Conservation (phyloP, 345 rosid genomes). For the Pistacia vera region DNA sequence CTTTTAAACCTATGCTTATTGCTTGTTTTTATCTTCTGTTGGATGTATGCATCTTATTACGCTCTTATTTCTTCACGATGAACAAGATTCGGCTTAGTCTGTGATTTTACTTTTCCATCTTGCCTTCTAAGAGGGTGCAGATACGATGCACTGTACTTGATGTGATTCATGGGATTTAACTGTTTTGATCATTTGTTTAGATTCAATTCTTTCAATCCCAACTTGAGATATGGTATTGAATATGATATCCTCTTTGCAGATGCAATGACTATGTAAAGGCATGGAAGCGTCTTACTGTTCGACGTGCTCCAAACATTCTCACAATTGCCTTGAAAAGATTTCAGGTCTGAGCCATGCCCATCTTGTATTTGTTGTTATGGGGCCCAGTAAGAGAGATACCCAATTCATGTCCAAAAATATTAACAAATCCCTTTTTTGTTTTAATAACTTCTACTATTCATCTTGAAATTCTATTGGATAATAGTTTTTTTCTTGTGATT, state of each 20-base stretch:
- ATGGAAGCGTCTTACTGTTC: slow-evolving; percentile 84
- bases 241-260: slow-evolving; percentile 36
- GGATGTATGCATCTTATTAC: neutral
- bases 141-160: neutral
- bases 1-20: neutral
- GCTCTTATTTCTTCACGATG: neutral
- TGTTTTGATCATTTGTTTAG: neutral
- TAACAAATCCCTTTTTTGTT: neutral
- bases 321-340: slow-evolving; percentile 94
- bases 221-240: neutral
- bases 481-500: neutral
- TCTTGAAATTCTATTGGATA: neutral
- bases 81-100: slow-evolving; percentile 4
- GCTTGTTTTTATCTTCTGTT: neutral
- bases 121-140: neutral
- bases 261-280: slow-evolving; percentile 96
- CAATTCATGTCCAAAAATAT: neutral
- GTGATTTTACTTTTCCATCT: neutral
- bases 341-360: slow-evolving; percentile 49
- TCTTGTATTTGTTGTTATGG: neutral
- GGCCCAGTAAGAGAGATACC: neutral
- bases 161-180: slow-evolving; percentile 3
- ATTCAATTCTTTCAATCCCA: neutral
- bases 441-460: neutral
- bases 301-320: slow-evolving; percentile 79